Evolutionary conservation across 129 eudicot genomes (phyloP).

Genomic region (Tanacetum coccineum): DNA sequence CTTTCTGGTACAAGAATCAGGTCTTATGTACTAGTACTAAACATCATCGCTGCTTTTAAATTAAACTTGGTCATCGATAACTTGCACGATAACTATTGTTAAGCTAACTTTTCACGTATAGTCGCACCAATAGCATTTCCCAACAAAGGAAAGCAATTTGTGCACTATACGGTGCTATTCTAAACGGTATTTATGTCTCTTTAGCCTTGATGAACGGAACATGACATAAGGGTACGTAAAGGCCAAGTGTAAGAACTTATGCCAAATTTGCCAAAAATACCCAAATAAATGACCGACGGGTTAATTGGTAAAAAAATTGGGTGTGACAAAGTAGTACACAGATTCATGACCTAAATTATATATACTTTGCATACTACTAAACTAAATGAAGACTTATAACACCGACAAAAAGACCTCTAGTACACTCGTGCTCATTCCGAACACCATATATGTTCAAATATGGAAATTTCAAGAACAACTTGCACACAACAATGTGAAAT

Average conservation of each 20-base stretch:
- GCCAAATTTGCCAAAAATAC: too few species aligned
- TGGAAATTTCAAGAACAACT: too few species aligned
- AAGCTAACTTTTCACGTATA: neutral
- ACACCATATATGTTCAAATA: too few species aligned
- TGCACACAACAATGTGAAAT: neutral
- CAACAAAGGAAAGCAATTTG: neutral
- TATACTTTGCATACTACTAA: neutral
- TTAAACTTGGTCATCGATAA: neutral
- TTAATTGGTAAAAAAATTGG: too few species aligned
- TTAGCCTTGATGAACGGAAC: neutral
- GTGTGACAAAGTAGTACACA: too few species aligned
- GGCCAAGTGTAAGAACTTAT: too few species aligned
- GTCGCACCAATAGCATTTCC: neutral
- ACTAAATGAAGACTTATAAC: neutral
- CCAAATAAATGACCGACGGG: too few species aligned
- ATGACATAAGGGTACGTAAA: neutral
- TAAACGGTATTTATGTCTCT: neutral
- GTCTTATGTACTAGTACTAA: neutral
- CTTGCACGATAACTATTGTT: neutral
- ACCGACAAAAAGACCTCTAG: neutral
- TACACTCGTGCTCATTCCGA: neutral
- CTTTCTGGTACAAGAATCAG: too few species aligned
- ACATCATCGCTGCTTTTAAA: neutral
- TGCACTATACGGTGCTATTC: neutral
- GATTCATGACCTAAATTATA: too few species aligned